These are phyloP conservation scores for Ploettnerulaceae sp. DNA, from an alignment of 2,329 filamentous ascomycete species.

Conservation along the genomic window DNA sequence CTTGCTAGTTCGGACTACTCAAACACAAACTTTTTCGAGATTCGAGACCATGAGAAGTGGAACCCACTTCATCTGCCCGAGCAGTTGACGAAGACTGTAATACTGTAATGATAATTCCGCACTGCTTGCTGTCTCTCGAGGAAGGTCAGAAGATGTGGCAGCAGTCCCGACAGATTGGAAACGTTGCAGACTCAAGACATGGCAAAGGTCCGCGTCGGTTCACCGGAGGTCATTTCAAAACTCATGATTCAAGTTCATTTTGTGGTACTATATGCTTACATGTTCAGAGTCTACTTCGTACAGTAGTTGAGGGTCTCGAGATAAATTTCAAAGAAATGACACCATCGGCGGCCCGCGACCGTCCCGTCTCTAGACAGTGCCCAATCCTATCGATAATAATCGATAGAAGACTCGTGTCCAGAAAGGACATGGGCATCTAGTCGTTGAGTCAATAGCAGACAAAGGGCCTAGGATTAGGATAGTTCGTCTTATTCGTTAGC, in stretches of 20 bases:
- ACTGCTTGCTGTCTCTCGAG: conserved; percentile 4
- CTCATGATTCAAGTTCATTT: too few relatives aligned
- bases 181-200: conserved; percentile 1
- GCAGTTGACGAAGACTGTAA: too few relatives aligned
- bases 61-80: conserved; percentile 3
- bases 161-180: conserved; percentile 13
- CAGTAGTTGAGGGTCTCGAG: conserved; percentile 3
- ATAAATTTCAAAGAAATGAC: conserved; percentile 15
- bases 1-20: conserved; percentile 6
- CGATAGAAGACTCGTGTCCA: not conserved
- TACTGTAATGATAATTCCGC: too few relatives aligned
- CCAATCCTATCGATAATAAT: conserved; percentile 1
- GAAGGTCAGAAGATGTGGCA: conserved; percentile 4
- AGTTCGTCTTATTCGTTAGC: conserved; percentile 7
- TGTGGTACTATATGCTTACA: too few relatives aligned
- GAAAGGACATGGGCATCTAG: not conserved
- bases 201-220: conserved; percentile 3
- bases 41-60: conserved; percentile 6
- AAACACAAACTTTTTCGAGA: not conserved
- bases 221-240: conserved; percentile 5
- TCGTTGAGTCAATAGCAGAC: too few relatives aligned
- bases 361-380: conserved; percentile 6
- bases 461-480: not conserved
- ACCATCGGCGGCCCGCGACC: conserved; percentile 20
- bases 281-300: conserved; percentile 3